These are phyloP conservation scores for Saccharomyces hybrid DNA, from an alignment of 1,139 yeast genomes.

Conservation along the genomic window DNA sequence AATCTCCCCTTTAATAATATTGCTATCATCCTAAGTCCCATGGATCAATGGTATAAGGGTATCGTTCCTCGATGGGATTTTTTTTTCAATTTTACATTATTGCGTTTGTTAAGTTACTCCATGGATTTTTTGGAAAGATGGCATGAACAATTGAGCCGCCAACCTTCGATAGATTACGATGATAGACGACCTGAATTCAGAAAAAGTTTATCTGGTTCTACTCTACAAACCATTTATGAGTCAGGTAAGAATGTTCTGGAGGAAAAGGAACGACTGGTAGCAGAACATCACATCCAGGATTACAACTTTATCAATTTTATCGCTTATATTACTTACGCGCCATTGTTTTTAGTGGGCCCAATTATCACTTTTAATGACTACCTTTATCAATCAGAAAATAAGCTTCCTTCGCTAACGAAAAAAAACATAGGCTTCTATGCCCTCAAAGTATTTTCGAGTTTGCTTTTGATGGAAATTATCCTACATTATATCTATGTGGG, in stretches of 20 bases:
- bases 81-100: constrained; percentile 78
- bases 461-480: constrained; percentile 79
- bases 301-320: constrained; percentile 59
- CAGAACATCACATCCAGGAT: constrained; percentile 51
- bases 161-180: not conserved
- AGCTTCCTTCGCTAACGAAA: constrained; percentile 45
- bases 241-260: constrained; percentile 30
- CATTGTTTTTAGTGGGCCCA: constrained; percentile 93
- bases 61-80: constrained; percentile 92
- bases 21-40: constrained; percentile 33
- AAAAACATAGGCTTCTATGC: constrained; percentile 56
- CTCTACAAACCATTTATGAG: constrained; percentile 25
- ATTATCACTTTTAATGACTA: constrained; percentile 88
- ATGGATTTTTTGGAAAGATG: constrained; percentile 51
- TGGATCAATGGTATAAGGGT: constrained; percentile 61
- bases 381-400: constrained; percentile 49
- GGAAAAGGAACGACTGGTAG: constrained; percentile 62
- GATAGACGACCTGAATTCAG: constrained; percentile 8
- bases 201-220: constrained; percentile 17
- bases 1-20: constrained; percentile 43
- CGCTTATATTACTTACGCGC: constrained; percentile 76
- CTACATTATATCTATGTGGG: constrained; percentile 87
- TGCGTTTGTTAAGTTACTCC: constrained; percentile 77
- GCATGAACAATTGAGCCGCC: not conserved
- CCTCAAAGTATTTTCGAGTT: constrained; percentile 58